Percentiles rank a stretch among this genome's conserved stretches.
phyloP scores from a whole-genome alignment of 805 yeast species.

The Kazachstania kunashirensis region DNA sequence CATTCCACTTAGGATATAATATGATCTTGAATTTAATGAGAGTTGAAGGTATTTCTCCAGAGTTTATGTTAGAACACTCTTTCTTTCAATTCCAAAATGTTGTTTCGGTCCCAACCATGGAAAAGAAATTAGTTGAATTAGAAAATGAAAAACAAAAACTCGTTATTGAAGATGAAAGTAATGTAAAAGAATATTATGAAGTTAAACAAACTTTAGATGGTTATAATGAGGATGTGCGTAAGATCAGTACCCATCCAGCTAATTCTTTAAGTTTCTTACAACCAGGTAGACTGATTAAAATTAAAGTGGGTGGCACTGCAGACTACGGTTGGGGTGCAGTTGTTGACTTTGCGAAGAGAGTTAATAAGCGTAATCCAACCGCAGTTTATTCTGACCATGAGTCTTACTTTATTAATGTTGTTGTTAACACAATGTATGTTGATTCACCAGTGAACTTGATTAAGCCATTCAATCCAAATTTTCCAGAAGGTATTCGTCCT shows the following conservation, averaged over 20 bases:
- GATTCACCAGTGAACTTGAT: conserved; percentile 80
- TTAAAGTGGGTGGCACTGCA: conserved; percentile 41
- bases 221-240: conserved; percentile 68
- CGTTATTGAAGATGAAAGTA: conserved; percentile 61
- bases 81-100: conserved; percentile 94
- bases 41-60: conserved; percentile 97
- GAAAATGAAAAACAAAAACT: conserved; percentile 40
- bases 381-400: conserved; percentile 73
- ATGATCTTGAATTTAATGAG: conserved; percentile 94
- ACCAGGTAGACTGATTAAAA: conserved; percentile 74
- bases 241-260: conserved; percentile 85
- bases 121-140: conserved; percentile 49
- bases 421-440: conserved; percentile 64
- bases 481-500: conserved; percentile 86
- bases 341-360: conserved; percentile 63
- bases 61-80: conserved; percentile 88
- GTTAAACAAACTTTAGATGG: conserved; percentile 57
- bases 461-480: conserved; percentile 64
- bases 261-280: conserved; percentile 75
- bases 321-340: conserved; percentile 98
- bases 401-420: conserved; percentile 76
- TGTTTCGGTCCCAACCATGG: conserved; percentile 79
- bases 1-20: conserved; percentile 93
- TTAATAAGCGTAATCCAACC: conserved; percentile 47
- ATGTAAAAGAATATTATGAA: conserved; percentile 75